Base-by-base conservation (phyloP, 345 rosid genomes). In the Brassica carinata region DNA sequence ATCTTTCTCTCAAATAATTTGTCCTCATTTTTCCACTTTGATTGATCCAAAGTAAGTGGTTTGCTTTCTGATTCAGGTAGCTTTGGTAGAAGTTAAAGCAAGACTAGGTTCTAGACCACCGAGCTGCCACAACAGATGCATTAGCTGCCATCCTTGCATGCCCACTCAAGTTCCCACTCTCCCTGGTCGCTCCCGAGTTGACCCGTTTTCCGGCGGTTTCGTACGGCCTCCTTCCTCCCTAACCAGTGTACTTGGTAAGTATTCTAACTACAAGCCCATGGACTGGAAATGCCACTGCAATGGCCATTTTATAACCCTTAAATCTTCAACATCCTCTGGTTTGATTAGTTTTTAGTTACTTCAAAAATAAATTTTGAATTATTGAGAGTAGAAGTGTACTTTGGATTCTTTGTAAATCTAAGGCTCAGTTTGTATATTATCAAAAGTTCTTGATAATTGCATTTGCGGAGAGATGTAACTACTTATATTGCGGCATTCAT, bases 31-130 rank as follows among this genome's bases (percentile, higher is more conserved):
- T 19, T 23, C 30, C 2, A 14, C 11, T 19, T 7, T 59, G 19
- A 10, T 57, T 77, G 18, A 58, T 64, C 8, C 48, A 10, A 73
- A 38, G 18, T 43, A 0, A 3, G 0, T 26, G 5, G 26, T 48
- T 19, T 74, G 5, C 3, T 63, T 62, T 0, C 23, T 75, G 19
- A 30, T 64, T 72, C 66, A 90, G 94, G 90, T 73, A 1, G 68
- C 83, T 80, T 40, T 79, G 51, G 77, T 82, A 8, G 96, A 89
- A 71, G 94, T 85, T 69, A 90, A 91, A 85, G 84, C 92, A 8
- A 87, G 99, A 82, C 75, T 95, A 72, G 99, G 99, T 29, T 95
- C 98, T 2, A 89, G 84, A 1, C 98, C 97, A 34, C 99, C 99
- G 2, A 91, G 98, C 72, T 93, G 99, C 78, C 91, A 89, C 88